Evolutionary conservation across 306 rosid species (phyloP).

Genomic region (Ammopiptanthus mongolicus): DNA sequence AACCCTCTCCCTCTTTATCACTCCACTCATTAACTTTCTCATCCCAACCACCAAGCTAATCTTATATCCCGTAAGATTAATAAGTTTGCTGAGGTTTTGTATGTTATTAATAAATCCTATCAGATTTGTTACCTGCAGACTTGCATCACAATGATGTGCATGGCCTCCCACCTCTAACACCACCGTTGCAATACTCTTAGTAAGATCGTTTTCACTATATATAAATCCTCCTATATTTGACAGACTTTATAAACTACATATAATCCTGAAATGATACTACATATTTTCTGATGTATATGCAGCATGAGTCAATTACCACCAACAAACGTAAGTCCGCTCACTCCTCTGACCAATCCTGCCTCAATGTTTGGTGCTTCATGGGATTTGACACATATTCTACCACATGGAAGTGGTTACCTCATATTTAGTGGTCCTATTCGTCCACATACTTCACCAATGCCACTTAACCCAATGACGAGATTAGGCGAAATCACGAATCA

Average conservation of each 20-base stretch:
- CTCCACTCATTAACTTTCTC: too few relatives aligned
- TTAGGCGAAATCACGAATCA: slow-evolving; percentile 16
- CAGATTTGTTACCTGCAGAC: slow-evolving; percentile 14
- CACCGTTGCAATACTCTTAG: slow-evolving; percentile 28
- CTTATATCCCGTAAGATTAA: too few relatives aligned
- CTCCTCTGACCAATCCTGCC: slow-evolving; percentile 23
- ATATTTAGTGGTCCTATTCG: too few relatives aligned
- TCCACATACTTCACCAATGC: not conserved
- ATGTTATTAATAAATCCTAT: not conserved
- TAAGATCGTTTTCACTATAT: slow-evolving; percentile 1
- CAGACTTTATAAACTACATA: not conserved
- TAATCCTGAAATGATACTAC: not conserved
- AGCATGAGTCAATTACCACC: slow-evolving; percentile 4
- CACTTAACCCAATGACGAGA: slow-evolving; percentile 30
- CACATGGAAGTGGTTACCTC: not conserved
- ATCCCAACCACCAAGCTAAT: too few relatives aligned
- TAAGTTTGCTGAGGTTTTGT: not conserved
- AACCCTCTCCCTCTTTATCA: too few relatives aligned
- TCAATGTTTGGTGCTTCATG: slow-evolving; percentile 11
- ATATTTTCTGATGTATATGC: not conserved
- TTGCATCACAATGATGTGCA: not conserved
- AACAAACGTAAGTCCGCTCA: not conserved
- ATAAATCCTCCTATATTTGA: not conserved
- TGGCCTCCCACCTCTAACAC: slow-evolving; percentile 27
- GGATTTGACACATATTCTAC: slow-evolving; percentile 11